phyloP scores from a whole-genome alignment of 2,329 filamentous ascomycete genomes.

The Sphaerulina musiva region DNA sequence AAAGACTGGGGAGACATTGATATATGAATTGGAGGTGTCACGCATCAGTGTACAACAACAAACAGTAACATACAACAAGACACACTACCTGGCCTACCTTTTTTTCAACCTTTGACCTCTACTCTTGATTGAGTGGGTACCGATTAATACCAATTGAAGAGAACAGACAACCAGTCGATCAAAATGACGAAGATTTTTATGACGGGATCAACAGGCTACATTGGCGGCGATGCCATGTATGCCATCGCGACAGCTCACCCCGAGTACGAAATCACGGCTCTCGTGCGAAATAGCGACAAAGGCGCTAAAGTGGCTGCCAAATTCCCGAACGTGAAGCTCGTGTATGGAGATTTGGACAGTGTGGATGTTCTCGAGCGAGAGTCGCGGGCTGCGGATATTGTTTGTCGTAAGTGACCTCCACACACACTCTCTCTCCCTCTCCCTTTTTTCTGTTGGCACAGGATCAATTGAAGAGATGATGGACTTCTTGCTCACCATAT shows the following conservation, averaged over 20 bases:
- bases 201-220: constrained; percentile 31
- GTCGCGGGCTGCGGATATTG: constrained; percentile 45
- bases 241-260: constrained; percentile 42
- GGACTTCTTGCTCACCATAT: too few relatives aligned
- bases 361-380: constrained; percentile 41
- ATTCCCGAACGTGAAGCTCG: constrained; percentile 46
- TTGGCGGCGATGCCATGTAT: constrained; percentile 42
- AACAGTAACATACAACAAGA: too few relatives aligned
- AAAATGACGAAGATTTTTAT: constrained; percentile 25
- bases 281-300: constrained; percentile 46
- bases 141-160: not conserved
- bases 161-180: not conserved
- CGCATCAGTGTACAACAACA: too few relatives aligned
- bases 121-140: too few relatives aligned
- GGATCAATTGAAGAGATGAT: too few relatives aligned
- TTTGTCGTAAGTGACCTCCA: constrained; percentile 35
- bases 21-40: too few relatives aligned
- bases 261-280: constrained; percentile 45
- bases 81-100: too few relatives aligned
- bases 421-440: too few relatives aligned
- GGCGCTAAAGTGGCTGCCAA: constrained; percentile 41
- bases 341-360: constrained; percentile 47
- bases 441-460: too few relatives aligned
- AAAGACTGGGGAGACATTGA: too few relatives aligned
- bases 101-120: too few relatives aligned